phyloP scores from a whole-genome alignment of 2,329 filamentous ascomycete species.

The Didymella sp. region DNA sequence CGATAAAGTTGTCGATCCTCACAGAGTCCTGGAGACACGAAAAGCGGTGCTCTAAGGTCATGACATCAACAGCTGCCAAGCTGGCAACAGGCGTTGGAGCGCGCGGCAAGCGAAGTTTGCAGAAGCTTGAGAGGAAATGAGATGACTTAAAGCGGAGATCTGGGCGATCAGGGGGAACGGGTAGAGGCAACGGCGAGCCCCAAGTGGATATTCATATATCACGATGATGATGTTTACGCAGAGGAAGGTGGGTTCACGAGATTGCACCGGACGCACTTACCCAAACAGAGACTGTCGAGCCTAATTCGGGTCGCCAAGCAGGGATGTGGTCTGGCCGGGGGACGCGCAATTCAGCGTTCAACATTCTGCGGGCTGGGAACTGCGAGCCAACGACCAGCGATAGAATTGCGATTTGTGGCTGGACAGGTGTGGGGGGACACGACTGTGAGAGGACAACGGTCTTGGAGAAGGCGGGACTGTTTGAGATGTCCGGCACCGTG shows the following conservation, averaged over 20 bases:
- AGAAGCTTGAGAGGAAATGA: conserved; percentile 18
- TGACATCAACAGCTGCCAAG: conserved; percentile 13
- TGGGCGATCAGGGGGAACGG: conserved; percentile 19
- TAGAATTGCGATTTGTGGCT: conserved; percentile 8
- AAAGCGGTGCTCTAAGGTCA: background rate
- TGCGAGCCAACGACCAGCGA: conserved; percentile 9
- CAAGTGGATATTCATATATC: conserved; percentile 16
- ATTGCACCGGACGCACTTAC: conserved; percentile 18
- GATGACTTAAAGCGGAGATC: conserved; percentile 20
- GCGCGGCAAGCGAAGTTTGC: conserved; percentile 17
- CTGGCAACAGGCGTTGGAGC: conserved; percentile 3
- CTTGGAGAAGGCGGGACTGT: conserved; percentile 11
- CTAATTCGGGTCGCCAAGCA: conserved; percentile 9
- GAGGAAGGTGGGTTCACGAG: conserved; percentile 16
- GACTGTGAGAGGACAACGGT: conserved; percentile 3
- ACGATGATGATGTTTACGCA: conserved; percentile 17
- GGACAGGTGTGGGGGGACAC: conserved; percentile 7
- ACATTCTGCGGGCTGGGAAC: conserved; percentile 12
- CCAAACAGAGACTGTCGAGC: conserved; percentile 3
- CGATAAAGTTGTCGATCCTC: conserved; percentile 1
- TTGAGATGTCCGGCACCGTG: conserved; percentile 11
- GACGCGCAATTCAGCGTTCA: conserved; percentile 20
- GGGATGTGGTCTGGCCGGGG: conserved; percentile 10
- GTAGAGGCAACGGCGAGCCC: conserved; percentile 15
- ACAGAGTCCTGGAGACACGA: background rate